Evolutionary conservation across 164 flowering plant genomes (phyloP).

Genomic region (Akebia trifoliata): DNA sequence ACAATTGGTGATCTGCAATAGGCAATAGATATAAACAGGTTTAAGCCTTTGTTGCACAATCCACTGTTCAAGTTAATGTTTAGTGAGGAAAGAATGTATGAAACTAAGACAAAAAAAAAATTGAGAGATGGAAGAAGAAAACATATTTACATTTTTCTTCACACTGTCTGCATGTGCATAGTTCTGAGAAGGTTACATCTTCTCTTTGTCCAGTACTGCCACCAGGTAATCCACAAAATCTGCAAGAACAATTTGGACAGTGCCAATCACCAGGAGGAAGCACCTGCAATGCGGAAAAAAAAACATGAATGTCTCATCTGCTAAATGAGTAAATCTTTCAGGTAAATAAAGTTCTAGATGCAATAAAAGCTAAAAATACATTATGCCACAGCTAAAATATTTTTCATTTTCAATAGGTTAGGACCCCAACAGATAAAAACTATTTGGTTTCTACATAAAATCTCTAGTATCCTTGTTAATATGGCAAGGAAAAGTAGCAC

Average conservation of each 20-base stretch:
- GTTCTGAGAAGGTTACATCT: conserved; percentile 15
- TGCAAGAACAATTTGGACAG: conserved; percentile 88
- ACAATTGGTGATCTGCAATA: conserved; percentile 52
- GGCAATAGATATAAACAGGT: no score
- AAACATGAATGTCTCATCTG: background rate
- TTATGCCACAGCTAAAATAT: background rate
- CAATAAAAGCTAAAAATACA: background rate
- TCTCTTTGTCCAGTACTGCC: conserved; percentile 19
- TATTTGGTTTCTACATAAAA: no score
- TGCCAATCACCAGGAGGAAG: conserved; percentile 97
- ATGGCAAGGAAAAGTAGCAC: no score
- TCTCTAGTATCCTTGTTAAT: no score
- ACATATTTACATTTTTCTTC: conserved; percentile 73
- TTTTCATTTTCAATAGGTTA: background rate
- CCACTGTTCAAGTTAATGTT: background rate
- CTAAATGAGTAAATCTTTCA: conserved; percentile 3
- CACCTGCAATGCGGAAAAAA: conserved; percentile 49
- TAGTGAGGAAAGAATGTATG: background rate
- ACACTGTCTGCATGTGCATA: conserved; percentile 61
- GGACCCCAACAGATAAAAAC: no score
- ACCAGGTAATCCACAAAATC: conserved; percentile 53
- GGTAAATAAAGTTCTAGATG: background rate
- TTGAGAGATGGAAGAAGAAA: no score
- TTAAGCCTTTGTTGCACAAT: no score
- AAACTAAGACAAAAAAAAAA: background rate